Conservation (phyloP, 2,329 filamentous ascomycete genomes). For the Colletotrichum sp. region DNA sequence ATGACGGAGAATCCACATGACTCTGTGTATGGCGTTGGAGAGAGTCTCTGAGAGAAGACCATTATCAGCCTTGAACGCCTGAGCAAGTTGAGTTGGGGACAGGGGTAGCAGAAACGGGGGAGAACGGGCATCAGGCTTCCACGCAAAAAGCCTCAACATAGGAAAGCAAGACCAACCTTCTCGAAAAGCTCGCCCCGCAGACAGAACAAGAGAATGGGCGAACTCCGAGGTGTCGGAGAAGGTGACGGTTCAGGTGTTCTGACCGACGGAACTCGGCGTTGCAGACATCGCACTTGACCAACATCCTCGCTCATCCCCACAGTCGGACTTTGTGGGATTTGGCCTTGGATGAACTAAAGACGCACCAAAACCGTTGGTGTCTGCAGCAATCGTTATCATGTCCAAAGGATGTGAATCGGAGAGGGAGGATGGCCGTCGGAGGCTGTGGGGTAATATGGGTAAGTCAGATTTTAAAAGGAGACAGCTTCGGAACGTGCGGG, state of each 20-base stretch:
- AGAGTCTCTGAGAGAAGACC: not conserved
- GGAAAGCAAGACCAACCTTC: not conserved
- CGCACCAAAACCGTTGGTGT: not conserved
- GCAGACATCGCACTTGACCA: not conserved
- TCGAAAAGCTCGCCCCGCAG: not conserved
- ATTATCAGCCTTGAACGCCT: not conserved
- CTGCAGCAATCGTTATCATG: not conserved
- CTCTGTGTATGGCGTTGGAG: not conserved
- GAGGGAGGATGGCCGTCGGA: not conserved
- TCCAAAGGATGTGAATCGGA: not conserved
- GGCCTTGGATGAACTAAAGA: not conserved
- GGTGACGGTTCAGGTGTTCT: not conserved
- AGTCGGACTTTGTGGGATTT: not conserved
- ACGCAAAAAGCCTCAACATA: not conserved
- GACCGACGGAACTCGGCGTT: slow-evolving; percentile 1
- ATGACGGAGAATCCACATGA: not conserved
- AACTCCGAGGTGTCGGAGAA: not conserved
- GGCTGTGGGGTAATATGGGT: not conserved
- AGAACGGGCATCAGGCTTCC: not conserved
- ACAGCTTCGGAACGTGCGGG: not conserved
- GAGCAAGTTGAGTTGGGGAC: not conserved
- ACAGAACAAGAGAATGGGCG: not conserved
- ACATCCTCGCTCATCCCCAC: not conserved
- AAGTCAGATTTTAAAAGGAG: not conserved
- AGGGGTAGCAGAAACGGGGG: fast-evolving